Conservation (phyloP, 768 basidiomycete species). For the Suillus placidus region DNA sequence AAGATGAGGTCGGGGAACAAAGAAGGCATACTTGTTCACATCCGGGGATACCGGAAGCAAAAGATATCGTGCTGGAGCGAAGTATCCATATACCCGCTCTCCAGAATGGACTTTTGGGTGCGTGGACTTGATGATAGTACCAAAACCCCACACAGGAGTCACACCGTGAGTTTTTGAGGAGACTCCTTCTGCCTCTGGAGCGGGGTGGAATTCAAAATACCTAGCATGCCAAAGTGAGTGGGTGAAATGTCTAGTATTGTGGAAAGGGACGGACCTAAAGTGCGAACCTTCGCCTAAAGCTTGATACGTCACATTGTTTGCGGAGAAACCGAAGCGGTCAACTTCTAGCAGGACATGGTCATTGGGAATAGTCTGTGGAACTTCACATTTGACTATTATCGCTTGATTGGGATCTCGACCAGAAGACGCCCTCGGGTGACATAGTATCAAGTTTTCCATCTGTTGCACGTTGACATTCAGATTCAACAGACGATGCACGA, state of each 20-base stretch:
- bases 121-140: slow-evolving; percentile 52
- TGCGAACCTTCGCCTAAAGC: slow-evolving; percentile 47
- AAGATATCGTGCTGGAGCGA: slow-evolving; percentile 62
- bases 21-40: slow-evolving; percentile 56
- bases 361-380: slow-evolving; percentile 29
- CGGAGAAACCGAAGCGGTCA: slow-evolving; percentile 71
- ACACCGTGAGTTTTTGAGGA: slow-evolving; percentile 59
- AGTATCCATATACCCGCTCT: slow-evolving; percentile 64
- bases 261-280: slow-evolving; percentile 35
- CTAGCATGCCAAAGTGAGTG: slow-evolving; percentile 39
- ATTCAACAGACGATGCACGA: not conserved
- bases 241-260: not conserved
- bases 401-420: slow-evolving; percentile 30
- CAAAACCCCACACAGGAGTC: slow-evolving; percentile 76
- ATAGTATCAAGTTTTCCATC: slow-evolving; percentile 37
- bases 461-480: slow-evolving; percentile 12
- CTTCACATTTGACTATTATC: slow-evolving; percentile 28
- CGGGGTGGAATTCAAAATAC: slow-evolving; percentile 68
- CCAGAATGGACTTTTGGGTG: slow-evolving; percentile 51
- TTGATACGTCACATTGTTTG: slow-evolving; percentile 75
- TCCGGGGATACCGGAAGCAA: slow-evolving; percentile 54
- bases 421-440: slow-evolving; percentile 44
- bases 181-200: slow-evolving; percentile 42
- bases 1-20: slow-evolving; percentile 61
- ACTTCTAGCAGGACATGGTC: slow-evolving; percentile 59